Base-by-base conservation (phyloP, 1,284 basidiomycete species). In the Ustilago trichophora region DNA sequence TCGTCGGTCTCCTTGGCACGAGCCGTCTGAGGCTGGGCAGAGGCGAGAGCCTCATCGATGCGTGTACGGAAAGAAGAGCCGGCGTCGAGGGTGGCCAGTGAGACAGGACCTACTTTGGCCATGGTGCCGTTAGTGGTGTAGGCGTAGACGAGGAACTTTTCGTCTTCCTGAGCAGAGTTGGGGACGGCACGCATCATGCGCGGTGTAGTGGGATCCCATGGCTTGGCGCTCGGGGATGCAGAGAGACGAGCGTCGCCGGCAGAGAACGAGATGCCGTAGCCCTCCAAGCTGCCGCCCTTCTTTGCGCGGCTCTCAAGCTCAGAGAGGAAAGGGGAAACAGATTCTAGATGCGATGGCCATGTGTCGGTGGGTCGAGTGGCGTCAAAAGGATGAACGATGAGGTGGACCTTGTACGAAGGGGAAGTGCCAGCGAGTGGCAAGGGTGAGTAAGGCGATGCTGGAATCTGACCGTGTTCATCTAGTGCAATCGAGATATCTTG, bases 341-440 rank as follows among this genome's bases (percentile, higher is more conserved):
- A 56, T 13, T 73, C 75, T 22, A 80, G 38, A 27, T 72, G 67
- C 3, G 70, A 69, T 3, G 77, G 77, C 77, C 77, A 80, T 3
- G 71, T 65, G 16, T 45, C 47, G 2, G 34, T 13, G 1, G 74
- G 69, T 15, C 73, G 55, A 8, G 59, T 8, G 2, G 55, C 34
- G n/a, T 64, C 48, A 32, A 45, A 65, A 0, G 77, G 72, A 25
- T 68, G 67, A 8, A 80, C 53, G 29, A 80, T 50, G n/a, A 80
- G 52, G 31, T 76, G 74, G 1, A 72, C 64, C 25, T 75, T 52
- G 60, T 77, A 77, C 4, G 60, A 65, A 13, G 77, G 74, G 11
- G 75, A 65, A 3, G 76, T 64, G 29, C 74, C 75, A 0, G 73
- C 66, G 19, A 79, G 64, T 6, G 77, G 74, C 32, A 67, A 44